These are phyloP conservation scores for Brettanomyces naardenensis DNA, from an alignment of 805 yeast genomes.

Conservation along the genomic window DNA sequence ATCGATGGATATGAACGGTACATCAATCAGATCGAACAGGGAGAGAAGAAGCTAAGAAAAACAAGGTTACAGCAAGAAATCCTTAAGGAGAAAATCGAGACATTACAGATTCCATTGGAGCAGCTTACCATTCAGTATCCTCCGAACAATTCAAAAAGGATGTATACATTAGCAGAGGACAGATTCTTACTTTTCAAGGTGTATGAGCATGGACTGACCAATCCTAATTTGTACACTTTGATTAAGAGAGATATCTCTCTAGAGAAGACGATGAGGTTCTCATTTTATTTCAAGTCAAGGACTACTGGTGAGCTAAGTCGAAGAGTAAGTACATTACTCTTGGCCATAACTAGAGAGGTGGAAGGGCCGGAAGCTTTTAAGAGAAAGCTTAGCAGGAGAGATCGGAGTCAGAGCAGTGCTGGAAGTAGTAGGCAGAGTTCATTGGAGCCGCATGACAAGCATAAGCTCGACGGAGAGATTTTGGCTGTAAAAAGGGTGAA, in stretches of 20 bases:
- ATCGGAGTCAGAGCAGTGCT: conserved; percentile 8
- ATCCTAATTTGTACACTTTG: conserved; percentile 52
- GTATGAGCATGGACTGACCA: conserved; percentile 55
- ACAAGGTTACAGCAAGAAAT: conserved; percentile 47
- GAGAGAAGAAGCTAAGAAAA: conserved; percentile 59
- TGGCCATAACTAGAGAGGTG: conserved; percentile 62
- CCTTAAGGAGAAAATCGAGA: conserved; percentile 44
- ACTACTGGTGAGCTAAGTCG: conserved; percentile 66
- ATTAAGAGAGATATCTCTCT: conserved; percentile 55
- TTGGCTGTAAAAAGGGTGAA: conserved; percentile 3
- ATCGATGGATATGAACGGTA: conserved; percentile 70
- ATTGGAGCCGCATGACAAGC: conserved; percentile 1
- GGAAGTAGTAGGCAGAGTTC: conserved; percentile 5
- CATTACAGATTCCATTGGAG: conserved; percentile 50
- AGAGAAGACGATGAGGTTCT: conserved; percentile 58
- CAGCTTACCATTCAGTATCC: conserved; percentile 64
- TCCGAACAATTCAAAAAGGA: conserved; percentile 73
- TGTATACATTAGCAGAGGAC: conserved; percentile 65
- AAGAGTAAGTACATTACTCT: conserved; percentile 56
- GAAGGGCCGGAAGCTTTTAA: conserved; percentile 53
- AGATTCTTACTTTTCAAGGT: conserved; percentile 55
- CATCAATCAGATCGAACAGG: conserved; percentile 60
- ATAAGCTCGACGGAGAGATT: not conserved
- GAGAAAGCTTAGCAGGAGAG: conserved; percentile 29
- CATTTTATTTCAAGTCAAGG: conserved; percentile 67